Base-by-base conservation (phyloP, 257 asterid species). In the Scutellaria minor region DNA sequence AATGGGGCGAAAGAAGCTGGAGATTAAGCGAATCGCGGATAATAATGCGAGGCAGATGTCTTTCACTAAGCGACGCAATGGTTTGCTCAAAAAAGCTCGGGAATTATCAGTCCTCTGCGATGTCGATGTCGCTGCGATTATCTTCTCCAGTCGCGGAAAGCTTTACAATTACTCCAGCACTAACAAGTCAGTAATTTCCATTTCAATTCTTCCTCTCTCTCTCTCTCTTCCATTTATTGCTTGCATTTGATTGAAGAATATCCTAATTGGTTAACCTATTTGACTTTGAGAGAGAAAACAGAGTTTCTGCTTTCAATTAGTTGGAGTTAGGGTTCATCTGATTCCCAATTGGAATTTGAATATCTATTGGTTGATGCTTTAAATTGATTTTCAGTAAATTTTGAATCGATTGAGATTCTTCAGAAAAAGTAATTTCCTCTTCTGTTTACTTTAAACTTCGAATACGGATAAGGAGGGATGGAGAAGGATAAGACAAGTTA, bases 71-170 rank as follows among this genome's bases (percentile, higher is more conserved):
- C 72, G 88, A 14, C 70, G 86, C 5, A 75, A 57, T 31, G 90
- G 90, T 9, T 48, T 86, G 78, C 73, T 86, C 73, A 83, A 86
- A 55, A 86, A 86, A 72, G 90, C 90, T 1, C 81, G 58, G 69
- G 80, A 87, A 44, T 74, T 87, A 24, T 66, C 83, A 3, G 71
- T 85, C 53, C 79, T 87, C 44, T 85, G 90, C 78, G 93, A 87
- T 50, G 90, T 83, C 1, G 89, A 85, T 20, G 81, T 83, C 40
- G 87, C 78, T 2, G 86, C 52, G 42, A 31, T 85, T 68, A 53
- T 87, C 79, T 75, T 80, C 86, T 87, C 93, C 70, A 46, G 79
- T 57, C 72, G 87, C n/a, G 93, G 89, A 27, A 86, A 81, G 78
- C 79, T 69, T 20, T 82, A 78, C 76, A 79, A 76, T 5, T 85